Base-by-base conservation (phyloP, 306 rosid species). In the Casuarina cunninghamiana region DNA sequence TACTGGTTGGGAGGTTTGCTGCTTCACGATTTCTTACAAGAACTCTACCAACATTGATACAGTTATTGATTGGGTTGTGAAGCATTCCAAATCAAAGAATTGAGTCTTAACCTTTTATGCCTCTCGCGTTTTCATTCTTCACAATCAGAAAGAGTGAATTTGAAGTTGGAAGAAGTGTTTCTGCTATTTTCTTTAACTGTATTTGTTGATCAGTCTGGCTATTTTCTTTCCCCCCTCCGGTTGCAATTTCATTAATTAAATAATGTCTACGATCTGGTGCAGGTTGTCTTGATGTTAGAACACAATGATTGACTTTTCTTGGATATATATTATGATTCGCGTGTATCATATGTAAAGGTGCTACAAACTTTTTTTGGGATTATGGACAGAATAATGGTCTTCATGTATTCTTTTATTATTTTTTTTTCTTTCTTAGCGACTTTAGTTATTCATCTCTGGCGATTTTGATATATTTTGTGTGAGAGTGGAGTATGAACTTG, bases 1-100 rank as follows among this genome's bases (percentile, higher is more conserved):
- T 69, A 77, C 75, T 5, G 85, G 80, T 51, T 80, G 87, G 78
- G 92, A 93, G 79, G 90, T 91, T 75, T 86, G 91, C 76, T 93
- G 93, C 86, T 89, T 68, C 87, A 87, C 90, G 90, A 83, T 89
- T 73, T 90, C 97, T 1, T 87, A 90, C 89, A 86, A 90, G 89
- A 91, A 78, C 84, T 87, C 93, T 38, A 79, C 92, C 73, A 91
- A 88, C 84, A 86, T 86, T 45, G 91, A 86, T 60, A 77, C 85
- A 3, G 89, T 90, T 17, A 81, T 90, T n/a, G 84, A 87, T 26
- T 89, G 91, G 88, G 89, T 91, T 44, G 79, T 87, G 54, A 89
- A 89, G 88, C 91, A 87, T 84, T 91, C 92, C 3, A 89, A 88
- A 86, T 78, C 88, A 21, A 87, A 73, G 79, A 91, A 87, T 42